Evolutionary conservation across 441 rosid species (phyloP), one percentile per base, ranked within the genome.

Genomic region (Breynia disticha): DNA sequence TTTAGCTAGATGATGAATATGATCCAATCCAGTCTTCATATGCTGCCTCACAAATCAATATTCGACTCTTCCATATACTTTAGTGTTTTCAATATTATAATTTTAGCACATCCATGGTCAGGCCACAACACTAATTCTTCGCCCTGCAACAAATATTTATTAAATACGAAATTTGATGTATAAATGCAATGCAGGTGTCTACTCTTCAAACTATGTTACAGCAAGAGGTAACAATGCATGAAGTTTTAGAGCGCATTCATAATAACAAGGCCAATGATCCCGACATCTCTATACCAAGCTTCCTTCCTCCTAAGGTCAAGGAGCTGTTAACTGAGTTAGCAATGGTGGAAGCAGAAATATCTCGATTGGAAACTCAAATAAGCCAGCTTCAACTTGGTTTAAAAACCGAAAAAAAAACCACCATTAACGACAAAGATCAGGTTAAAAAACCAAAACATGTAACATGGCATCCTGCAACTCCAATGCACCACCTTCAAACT

Each of bases 281-380:
- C 50, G 62, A 63, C 16, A 56, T 77, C 46, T 24, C 72, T 19
- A 75, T 83, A 64, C 95, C 97, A 11, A 67, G 60, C 48, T 86
- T 77, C 66, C 90, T 90, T 52, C 94, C 90, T 69, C 86, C 90
- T 0, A 84, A 86, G 94, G 97, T 72, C 70, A 90, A 85, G 71
- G 93, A 85, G 65, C 72, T 90, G 0, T 52, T 90, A 47, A 78
- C 86, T 18, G 97, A 87, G 72, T 52, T 90, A 32, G 83, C 84
- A 1, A 68, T 76, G 79, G 88, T 81, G 17, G 96, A 90, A 58
- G 75, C 71, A 9, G 96, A 90, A 70, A 90, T 90, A 49, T 60
- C 71, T 65, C 73, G 87, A 59, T 58, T 87, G n/a, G 98, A 90
- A 63, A 55, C 53, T 21, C 88, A 90, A 64, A 80, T 85, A 59